Percentiles rank a stretch among this genome's conserved stretches.
These are phyloP conservation scores for Fusarium sterilihyphosum DNA, from an alignment of 2,329 filamentous ascomycete genomes.

Conservation along the genomic window DNA sequence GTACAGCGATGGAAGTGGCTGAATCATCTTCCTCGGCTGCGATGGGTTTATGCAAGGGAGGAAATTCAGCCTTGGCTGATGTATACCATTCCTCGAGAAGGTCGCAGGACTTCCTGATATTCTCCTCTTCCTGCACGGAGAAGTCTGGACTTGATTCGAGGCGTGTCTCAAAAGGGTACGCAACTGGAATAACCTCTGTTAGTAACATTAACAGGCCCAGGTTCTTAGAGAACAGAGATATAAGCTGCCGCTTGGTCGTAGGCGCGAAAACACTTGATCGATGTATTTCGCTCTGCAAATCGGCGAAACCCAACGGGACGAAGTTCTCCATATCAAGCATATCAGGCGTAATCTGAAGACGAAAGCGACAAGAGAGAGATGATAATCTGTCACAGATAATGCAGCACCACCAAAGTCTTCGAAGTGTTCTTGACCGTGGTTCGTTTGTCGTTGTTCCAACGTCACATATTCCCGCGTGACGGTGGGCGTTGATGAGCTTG, in stretches of 20 bases:
- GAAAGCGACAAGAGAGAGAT: background rate
- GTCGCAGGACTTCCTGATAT: background rate
- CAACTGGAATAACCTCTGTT: background rate
- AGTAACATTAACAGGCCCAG: background rate
- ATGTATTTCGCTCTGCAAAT: background rate
- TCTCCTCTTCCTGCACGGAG: background rate
- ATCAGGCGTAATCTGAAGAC: background rate
- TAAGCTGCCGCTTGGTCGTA: background rate
- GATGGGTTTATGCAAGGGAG: background rate
- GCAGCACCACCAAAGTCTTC: background rate
- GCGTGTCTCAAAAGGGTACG: background rate
- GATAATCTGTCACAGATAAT: background rate
- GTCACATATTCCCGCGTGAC: background rate
- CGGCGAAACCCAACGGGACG: background rate
- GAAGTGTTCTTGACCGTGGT: background rate
- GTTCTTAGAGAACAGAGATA: background rate
- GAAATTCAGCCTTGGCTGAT: background rate
- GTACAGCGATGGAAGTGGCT: background rate
- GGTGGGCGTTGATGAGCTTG: background rate
- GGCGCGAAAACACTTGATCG: background rate
- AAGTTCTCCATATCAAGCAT: background rate
- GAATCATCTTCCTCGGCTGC: accelerated
- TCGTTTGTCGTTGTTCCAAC: background rate
- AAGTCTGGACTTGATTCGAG: background rate
- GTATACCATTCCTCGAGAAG: background rate